phyloP scores from a whole-genome alignment of 2,329 filamentous ascomycete genomes.

The Diaporthe helianthi region DNA sequence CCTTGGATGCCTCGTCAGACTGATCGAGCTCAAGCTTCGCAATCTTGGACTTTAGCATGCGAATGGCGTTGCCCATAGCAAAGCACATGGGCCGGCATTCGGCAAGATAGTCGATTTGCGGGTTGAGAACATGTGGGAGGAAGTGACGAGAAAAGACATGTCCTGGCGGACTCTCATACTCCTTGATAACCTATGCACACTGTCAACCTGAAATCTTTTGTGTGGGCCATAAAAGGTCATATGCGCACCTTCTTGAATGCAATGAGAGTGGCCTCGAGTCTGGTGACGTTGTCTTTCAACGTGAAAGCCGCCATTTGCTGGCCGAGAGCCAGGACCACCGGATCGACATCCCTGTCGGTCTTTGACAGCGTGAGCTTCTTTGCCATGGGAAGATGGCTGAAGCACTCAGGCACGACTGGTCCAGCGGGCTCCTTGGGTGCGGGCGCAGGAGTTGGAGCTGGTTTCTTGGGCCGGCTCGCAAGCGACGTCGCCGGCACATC shows the following conservation, averaged over 20 bases:
- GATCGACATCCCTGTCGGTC: slow-evolving; percentile 81
- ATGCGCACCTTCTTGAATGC: slow-evolving; percentile 80
- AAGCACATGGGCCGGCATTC: slow-evolving; percentile 96
- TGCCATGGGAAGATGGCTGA: slow-evolving; percentile 82
- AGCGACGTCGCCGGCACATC: slow-evolving; percentile 46
- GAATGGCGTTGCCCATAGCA: slow-evolving; percentile 95
- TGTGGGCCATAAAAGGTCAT: neutral
- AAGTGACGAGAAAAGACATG: slow-evolving; percentile 90
- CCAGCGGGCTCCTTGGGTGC: slow-evolving; percentile 60
- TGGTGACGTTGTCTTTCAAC: slow-evolving; percentile 86
- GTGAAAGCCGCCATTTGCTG: slow-evolving; percentile 90
- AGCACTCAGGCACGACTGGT: slow-evolving; percentile 71
- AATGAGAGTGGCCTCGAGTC: slow-evolving; percentile 85
- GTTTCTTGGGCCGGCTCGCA: slow-evolving; percentile 42
- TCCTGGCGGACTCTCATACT: slow-evolving; percentile 87
- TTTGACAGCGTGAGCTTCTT: slow-evolving; percentile 61
- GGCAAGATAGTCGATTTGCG: slow-evolving; percentile 93
- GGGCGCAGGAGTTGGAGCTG: slow-evolving; percentile 43
- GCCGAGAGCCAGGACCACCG: slow-evolving; percentile 82
- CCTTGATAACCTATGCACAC: slow-evolving; percentile 75
- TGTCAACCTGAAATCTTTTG: slow-evolving; percentile 29
- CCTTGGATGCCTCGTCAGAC: slow-evolving; percentile 82
- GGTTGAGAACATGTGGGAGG: slow-evolving; percentile 87
- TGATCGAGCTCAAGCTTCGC: slow-evolving; percentile 87
- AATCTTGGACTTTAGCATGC: slow-evolving; percentile 92